Conservation (phyloP, 2,329 filamentous ascomycete species). For the Colletotrichum paranaense region DNA sequence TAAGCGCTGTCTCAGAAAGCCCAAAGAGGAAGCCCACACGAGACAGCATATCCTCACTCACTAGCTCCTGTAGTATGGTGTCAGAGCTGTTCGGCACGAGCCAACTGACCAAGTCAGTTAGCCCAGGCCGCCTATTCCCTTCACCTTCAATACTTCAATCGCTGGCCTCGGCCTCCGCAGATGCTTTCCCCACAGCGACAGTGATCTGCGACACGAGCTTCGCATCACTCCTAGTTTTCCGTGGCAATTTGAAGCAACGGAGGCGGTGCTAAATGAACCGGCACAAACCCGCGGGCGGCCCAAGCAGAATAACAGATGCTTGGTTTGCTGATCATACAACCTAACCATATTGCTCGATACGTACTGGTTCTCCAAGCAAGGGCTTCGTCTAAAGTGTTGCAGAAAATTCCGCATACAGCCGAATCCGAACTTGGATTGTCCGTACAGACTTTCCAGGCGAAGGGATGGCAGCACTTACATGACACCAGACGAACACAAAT, state of each 20-base stretch:
- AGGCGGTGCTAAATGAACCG: conserved; percentile 8
- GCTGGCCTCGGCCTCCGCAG: neutral
- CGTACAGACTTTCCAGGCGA: neutral
- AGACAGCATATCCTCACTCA: neutral
- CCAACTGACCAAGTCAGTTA: neutral
- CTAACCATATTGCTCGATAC: neutral
- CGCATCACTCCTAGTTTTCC: neutral
- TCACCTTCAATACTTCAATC: neutral
- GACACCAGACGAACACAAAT: conserved; percentile 29
- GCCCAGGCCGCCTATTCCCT: neutral
- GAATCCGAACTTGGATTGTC: neutral
- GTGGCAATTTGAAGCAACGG: conserved; percentile 5
- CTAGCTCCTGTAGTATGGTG: conserved; percentile 5
- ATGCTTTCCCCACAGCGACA: conserved; percentile 6
- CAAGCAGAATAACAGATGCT: neutral
- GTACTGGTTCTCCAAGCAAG: neutral
- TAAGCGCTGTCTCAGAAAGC: neutral
- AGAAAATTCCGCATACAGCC: neutral
- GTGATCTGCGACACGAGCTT: conserved; percentile 5
- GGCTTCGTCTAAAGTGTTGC: conserved; percentile 3
- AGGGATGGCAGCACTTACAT: conserved; percentile 24
- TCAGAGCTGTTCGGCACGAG: conserved; percentile 2
- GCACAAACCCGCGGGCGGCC: conserved; percentile 7
- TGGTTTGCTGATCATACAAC: neutral
- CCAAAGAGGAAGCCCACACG: conserved; percentile 1